Conservation (phyloP, 345 rosid genomes). For the Clarkia xantiana region DNA sequence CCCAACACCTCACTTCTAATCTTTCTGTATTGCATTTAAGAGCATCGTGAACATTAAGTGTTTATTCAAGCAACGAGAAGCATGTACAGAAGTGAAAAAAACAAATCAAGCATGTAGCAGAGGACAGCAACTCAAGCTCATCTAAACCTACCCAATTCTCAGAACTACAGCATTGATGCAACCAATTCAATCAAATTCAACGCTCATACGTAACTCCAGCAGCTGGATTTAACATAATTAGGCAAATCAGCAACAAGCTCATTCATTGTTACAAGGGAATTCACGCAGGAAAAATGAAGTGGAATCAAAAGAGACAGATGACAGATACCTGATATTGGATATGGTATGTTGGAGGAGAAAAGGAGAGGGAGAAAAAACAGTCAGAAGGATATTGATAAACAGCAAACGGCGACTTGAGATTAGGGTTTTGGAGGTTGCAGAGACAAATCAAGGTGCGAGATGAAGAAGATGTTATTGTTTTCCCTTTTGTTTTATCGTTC, state of each 20-base stretch:
- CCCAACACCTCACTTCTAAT: slow-evolving; percentile 3
- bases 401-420: slow-evolving; percentile 16
- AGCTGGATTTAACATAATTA: slow-evolving; percentile 23
- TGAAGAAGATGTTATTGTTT: slow-evolving; percentile 5
- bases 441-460: slow-evolving; percentile 7
- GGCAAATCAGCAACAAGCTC: slow-evolving; percentile 7
- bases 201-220: slow-evolving; percentile 10
- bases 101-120: slow-evolving; percentile 2
- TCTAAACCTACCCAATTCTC: not conserved
- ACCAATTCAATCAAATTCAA: slow-evolving; percentile 12
- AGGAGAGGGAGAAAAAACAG: not conserved
- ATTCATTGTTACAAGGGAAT: not conserved
- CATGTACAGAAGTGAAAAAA: not conserved
- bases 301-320: not conserved
- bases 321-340: not conserved
- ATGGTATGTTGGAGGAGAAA: not conserved
- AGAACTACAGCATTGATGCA: not conserved
- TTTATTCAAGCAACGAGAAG: too few species aligned
- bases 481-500: slow-evolving; percentile 2
- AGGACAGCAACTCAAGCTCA: not conserved
- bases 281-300: not conserved
- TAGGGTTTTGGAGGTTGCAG: slow-evolving; percentile 28
- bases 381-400: not conserved
- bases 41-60: too few species aligned
- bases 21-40: too few species aligned